Conservation (phyloP, 371 early-diverging fungal genomes). For the Zychaea mexicana region DNA sequence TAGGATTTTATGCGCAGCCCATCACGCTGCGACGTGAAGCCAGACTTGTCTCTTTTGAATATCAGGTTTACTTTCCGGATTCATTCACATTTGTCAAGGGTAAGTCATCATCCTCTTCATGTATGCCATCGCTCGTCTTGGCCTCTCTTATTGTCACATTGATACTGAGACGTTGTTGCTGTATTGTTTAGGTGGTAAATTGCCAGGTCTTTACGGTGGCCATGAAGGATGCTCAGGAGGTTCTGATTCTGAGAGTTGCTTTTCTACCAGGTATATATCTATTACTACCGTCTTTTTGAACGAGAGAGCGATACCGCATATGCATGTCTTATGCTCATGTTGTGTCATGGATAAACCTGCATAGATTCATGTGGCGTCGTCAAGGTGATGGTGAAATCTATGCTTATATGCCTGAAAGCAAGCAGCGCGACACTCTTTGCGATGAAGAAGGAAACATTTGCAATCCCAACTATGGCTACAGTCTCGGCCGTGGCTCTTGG, state of each 20-base stretch:
- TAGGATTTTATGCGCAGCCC: slow-evolving; percentile 54
- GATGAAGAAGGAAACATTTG: slow-evolving; percentile 49
- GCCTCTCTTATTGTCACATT: background rate
- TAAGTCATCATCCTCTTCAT: background rate
- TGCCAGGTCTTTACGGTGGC: slow-evolving; percentile 62
- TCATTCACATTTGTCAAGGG: slow-evolving; percentile 58
- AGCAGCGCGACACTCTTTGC: slow-evolving; percentile 48
- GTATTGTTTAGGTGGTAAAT: slow-evolving; percentile 31
- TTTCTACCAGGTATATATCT: slow-evolving; percentile 51
- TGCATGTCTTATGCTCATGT: background rate
- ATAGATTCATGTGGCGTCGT: slow-evolving; percentile 64
- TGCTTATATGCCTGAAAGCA: slow-evolving; percentile 55
- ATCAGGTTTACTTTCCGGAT: slow-evolving; percentile 51
- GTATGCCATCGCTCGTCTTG: no score
- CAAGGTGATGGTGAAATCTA: slow-evolving; percentile 66
- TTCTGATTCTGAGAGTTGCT: slow-evolving; percentile 55
- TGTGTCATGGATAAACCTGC: background rate
- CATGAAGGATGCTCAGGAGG: slow-evolving; percentile 64
- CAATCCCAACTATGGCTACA: slow-evolving; percentile 63
- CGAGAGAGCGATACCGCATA: background rate
- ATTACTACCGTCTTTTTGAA: background rate
- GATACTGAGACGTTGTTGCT: no score
- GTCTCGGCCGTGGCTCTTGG: slow-evolving; percentile 65
- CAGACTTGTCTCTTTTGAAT: slow-evolving; percentile 38
- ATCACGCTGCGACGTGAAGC: slow-evolving; percentile 28